Conservation (phyloP, 2,329 filamentous ascomycete species). For the Neoarthrinium moseri region DNA sequence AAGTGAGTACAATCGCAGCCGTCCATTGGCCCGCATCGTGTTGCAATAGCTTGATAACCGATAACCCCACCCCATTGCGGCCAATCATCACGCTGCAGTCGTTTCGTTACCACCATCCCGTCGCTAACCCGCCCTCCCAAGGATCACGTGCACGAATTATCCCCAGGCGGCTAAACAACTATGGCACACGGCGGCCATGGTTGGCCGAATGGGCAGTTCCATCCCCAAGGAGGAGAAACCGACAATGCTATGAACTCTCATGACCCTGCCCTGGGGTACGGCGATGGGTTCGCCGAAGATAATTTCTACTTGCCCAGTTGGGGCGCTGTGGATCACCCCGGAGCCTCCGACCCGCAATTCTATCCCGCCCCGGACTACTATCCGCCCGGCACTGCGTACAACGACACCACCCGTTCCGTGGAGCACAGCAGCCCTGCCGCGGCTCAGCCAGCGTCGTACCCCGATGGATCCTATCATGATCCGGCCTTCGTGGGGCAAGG, state of each 20-base stretch:
- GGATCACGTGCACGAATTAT: no score
- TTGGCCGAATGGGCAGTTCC: slow-evolving; percentile 11
- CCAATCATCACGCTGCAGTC: no score
- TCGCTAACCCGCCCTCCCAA: no score
- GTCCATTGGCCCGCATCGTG: no score
- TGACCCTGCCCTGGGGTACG: background rate
- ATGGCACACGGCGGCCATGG: slow-evolving; percentile 12
- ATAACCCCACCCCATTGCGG: no score
- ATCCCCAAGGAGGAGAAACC: background rate
- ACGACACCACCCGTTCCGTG: background rate
- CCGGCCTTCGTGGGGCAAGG: slow-evolving; percentile 6
- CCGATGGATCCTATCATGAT: background rate
- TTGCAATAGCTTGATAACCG: no score
- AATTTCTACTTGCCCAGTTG: slow-evolving; percentile 1
- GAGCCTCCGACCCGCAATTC: background rate
- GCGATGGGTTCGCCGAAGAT: background rate
- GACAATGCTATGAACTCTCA: background rate
- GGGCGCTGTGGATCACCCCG: slow-evolving; percentile 1
- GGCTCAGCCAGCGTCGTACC: background rate
- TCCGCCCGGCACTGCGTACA: background rate
- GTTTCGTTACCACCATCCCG: no score
- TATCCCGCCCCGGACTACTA: slow-evolving; percentile 3
- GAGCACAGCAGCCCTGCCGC: background rate
- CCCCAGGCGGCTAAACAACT: background rate
- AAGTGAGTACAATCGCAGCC: no score